phyloP scores from a whole-genome alignment of 2,329 filamentous ascomycete species.

The Aspergillus sclerotialis region DNA sequence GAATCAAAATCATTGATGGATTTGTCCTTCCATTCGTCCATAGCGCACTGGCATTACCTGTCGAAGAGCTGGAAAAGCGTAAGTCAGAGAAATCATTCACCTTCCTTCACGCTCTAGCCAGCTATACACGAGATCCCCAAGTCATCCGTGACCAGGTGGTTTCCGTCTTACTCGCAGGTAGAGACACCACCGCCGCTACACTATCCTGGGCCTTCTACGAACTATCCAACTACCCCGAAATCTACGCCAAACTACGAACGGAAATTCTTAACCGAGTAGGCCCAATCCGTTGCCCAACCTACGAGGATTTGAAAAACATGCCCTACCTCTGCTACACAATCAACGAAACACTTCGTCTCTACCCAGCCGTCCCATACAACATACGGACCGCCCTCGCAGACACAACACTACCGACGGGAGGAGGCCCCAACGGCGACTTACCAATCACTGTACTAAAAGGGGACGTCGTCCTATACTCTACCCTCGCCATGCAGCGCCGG shows the following conservation, averaged over 20 bases:
- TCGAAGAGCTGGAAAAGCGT: slow-evolving; percentile 61
- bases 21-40: slow-evolving; percentile 73
- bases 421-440: slow-evolving; percentile 34
- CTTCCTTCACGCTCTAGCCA: slow-evolving; percentile 70
- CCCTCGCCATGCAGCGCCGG: slow-evolving; percentile 39
- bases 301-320: slow-evolving; percentile 74
- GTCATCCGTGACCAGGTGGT: slow-evolving; percentile 77
- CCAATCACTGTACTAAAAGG: slow-evolving; percentile 39
- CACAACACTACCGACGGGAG: slow-evolving; percentile 63
- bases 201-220: slow-evolving; percentile 76
- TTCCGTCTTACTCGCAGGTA: slow-evolving; percentile 69
- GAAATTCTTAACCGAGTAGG: slow-evolving; percentile 65
- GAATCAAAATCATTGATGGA: slow-evolving; percentile 58
- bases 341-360: slow-evolving; percentile 68
- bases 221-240: slow-evolving; percentile 60
- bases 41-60: slow-evolving; percentile 56
- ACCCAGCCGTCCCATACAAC: slow-evolving; percentile 72
- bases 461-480: slow-evolving; percentile 39
- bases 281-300: slow-evolving; percentile 47
- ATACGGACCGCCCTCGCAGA: slow-evolving; percentile 61
- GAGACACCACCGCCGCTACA: slow-evolving; percentile 72
- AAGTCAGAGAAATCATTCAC: slow-evolving; percentile 62
- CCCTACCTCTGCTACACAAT: slow-evolving; percentile 63
- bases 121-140: slow-evolving; percentile 52
- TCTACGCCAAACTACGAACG: slow-evolving; percentile 57